Base-by-base conservation (phyloP, 2,329 filamentous ascomycete species). In the Pleochaeta shiraiana region DNA sequence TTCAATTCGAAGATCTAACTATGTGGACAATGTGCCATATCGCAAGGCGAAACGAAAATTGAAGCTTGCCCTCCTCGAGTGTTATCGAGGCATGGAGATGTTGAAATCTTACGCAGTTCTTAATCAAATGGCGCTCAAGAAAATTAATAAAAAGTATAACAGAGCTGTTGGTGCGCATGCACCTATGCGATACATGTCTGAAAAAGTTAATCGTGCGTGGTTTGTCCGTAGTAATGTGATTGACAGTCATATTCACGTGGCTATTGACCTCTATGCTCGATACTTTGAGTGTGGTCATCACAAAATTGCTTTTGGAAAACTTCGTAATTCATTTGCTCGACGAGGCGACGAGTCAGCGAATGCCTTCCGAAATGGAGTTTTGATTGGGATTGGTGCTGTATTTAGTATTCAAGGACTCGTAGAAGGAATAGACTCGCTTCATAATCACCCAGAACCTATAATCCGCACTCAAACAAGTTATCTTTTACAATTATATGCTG, bases 81-180 rank as follows among this genome's bases (percentile, higher is more conserved):
- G 90, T 73, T 97, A 98, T 73, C 86, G 92, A 24, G 87, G 88
- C 0, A 79, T 98, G 16, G 93, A 98, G 73, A 77, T 97, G 57
- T 79, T 98, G 66, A 97, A 96, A 75, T 88, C 89, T 0, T 98
- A 95, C 70, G 86, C 90, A 1, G 77, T 95, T 26, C 79, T 96
- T 16, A 98, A 98, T 73, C 83, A 90, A 61, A 95, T 90, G 0
- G 93, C 90, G 0, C 97, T 97, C 72, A 85, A 91, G 34, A 98
- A 98, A 74, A 90, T 98, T 72, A 96, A 95, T 76, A 98, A 98
- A 74, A 98, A 98, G 75, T 97, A 95, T 73, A 91, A 97, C 78
- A 98, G 97, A 76, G 83, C 87, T 1, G 83, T 90, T 65, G 83
- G 90, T 69, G 86, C 90, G 47, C 82, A 86, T 12, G 89, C 89